Evolutionary conservation across 768 basidiomycete species (phyloP).

Genomic region (Rhodocollybia butyracea): DNA sequence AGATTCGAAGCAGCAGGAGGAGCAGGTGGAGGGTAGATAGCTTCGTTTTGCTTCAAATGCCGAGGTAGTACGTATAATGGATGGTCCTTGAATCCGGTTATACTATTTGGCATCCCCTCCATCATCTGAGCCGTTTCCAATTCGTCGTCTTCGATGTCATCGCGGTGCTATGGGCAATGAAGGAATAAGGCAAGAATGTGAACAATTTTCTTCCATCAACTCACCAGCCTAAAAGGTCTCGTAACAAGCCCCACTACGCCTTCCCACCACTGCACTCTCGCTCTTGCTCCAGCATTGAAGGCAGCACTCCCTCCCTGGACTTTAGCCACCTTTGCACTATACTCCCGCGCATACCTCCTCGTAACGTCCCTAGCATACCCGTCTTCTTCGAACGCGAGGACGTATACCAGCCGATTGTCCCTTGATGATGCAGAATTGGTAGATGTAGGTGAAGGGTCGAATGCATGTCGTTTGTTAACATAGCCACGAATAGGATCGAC

Average conservation of each 20-base stretch:
- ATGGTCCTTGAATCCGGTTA: slow-evolving; percentile 94
- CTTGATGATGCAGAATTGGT: slow-evolving; percentile 7
- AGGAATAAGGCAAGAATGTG: slow-evolving; percentile 16
- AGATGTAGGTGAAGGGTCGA: slow-evolving; percentile 55
- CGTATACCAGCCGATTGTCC: slow-evolving; percentile 90
- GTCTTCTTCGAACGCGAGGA: slow-evolving; percentile 93
- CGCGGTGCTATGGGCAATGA: slow-evolving; percentile 62
- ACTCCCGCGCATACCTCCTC: slow-evolving; percentile 80
- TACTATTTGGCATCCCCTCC: slow-evolving; percentile 91
- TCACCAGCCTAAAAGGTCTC: slow-evolving; percentile 80
- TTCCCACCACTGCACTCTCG: slow-evolving; percentile 85
- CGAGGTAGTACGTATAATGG: slow-evolving; percentile 84
- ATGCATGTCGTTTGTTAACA: slow-evolving; percentile 77
- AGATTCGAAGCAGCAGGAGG: slow-evolving; percentile 3
- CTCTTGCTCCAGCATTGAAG: slow-evolving; percentile 43
- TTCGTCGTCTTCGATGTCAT: slow-evolving; percentile 91
- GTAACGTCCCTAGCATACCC: slow-evolving; percentile 91
- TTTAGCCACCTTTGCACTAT: slow-evolving; percentile 76
- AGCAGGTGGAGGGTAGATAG: slow-evolving; percentile 69
- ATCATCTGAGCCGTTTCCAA: slow-evolving; percentile 70
- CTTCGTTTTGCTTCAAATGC: slow-evolving; percentile 86
- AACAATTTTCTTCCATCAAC: slow-evolving; percentile 18
- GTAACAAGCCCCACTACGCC: slow-evolving; percentile 57
- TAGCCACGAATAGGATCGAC: slow-evolving; percentile 84
- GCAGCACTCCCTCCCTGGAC: slow-evolving; percentile 56